A percentile compares a stretch with the other conserved stretches of the same genome.
phyloP scores from a whole-genome alignment of 768 basidiomycete genomes.

The Xerocomus brunneocitrinus region DNA sequence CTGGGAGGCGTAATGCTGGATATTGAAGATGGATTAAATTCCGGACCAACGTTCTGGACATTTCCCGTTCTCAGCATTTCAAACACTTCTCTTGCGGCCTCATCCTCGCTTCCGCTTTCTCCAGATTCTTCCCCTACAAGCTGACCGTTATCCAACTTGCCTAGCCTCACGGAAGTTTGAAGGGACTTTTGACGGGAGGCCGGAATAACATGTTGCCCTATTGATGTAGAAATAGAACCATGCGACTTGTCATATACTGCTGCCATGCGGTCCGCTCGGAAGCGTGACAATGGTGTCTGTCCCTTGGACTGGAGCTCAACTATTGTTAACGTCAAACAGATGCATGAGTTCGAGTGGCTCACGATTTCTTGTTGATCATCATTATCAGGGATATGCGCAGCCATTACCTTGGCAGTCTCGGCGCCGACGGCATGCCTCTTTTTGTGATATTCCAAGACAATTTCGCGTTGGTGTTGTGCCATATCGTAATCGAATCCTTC shows the following conservation, averaged over 20 bases:
- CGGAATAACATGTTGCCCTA: slow-evolving; percentile 41
- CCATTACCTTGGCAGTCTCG: slow-evolving; percentile 49
- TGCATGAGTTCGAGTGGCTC: slow-evolving; percentile 13
- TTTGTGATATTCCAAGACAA: slow-evolving; percentile 65
- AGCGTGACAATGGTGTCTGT: slow-evolving; percentile 56
- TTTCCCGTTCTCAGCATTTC: slow-evolving; percentile 49
- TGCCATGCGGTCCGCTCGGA: slow-evolving; percentile 56
- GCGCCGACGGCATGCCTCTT: slow-evolving; percentile 55
- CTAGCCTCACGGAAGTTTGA: slow-evolving; percentile 50
- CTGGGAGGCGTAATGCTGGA: background rate
- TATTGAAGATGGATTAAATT: slow-evolving; percentile 23
- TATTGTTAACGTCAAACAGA: slow-evolving; percentile 1
- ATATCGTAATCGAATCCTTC: slow-evolving; percentile 57
- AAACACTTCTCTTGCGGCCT: slow-evolving; percentile 45
- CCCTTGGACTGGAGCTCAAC: slow-evolving; percentile 31
- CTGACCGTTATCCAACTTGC: slow-evolving; percentile 48
- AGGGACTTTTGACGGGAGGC: slow-evolving; percentile 44
- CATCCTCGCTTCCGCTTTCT: slow-evolving; percentile 54
- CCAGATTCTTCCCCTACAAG: slow-evolving; percentile 48
- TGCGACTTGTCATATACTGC: slow-evolving; percentile 43
- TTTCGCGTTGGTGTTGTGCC: slow-evolving; percentile 68
- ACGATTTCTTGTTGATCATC: slow-evolving; percentile 45
- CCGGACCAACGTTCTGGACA: slow-evolving; percentile 51
- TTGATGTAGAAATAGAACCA: slow-evolving; percentile 34
- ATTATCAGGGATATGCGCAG: slow-evolving; percentile 40